These are phyloP conservation scores for Psilocybe subaeruginosa DNA, from an alignment of 768 basidiomycete genomes.

Conservation along the genomic window DNA sequence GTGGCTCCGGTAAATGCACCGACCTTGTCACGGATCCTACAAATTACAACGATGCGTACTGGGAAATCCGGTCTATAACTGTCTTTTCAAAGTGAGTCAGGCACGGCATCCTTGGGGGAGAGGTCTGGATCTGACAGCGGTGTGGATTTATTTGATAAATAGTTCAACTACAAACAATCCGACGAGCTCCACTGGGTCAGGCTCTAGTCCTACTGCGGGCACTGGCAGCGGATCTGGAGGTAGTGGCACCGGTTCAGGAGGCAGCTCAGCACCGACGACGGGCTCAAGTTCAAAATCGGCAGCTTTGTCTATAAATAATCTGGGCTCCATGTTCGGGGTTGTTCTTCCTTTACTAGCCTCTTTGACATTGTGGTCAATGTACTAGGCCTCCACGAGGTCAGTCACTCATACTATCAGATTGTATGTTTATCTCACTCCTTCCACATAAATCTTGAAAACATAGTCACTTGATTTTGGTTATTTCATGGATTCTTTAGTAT, in stretches of 20 bases:
- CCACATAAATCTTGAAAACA: no score
- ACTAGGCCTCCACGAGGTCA: not conserved
- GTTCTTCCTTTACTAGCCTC: not conserved
- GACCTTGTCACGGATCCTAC: conserved; percentile 8
- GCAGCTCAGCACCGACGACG: not conserved
- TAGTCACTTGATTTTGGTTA: no score
- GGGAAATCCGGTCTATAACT: conserved; percentile 7
- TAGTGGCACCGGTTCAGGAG: not conserved
- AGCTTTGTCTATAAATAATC: not conserved
- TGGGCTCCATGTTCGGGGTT: not conserved
- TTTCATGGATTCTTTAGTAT: no score
- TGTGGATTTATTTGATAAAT: not conserved
- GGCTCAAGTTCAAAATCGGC: not conserved
- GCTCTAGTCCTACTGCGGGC: not conserved
- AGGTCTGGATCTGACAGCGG: not conserved
- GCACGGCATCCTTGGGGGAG: not conserved
- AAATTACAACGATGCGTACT: conserved; percentile 6
- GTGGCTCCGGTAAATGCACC: conserved; percentile 1
- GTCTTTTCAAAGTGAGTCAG: conserved; percentile 13
- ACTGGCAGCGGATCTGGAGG: not conserved
- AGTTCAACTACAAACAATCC: not conserved
- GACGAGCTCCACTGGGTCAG: not conserved
- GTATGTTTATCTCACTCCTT: no score
- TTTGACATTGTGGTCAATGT: not conserved
- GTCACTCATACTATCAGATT: no score